phyloP scores from a whole-genome alignment of 305 asterid species.

The Solanum chacoense region DNA sequence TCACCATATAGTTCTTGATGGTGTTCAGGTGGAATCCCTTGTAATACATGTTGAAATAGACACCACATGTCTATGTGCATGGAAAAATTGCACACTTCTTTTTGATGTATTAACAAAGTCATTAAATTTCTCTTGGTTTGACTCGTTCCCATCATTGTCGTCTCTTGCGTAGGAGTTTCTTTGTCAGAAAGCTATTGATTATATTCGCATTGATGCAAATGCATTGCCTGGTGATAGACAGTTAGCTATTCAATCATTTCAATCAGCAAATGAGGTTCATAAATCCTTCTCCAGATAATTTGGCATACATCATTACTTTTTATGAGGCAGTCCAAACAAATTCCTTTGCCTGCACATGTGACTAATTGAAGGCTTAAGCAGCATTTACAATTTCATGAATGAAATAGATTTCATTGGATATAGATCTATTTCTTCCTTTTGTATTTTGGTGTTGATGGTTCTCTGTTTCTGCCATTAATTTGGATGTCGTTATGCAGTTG shows the following conservation, averaged over 20 bases:
- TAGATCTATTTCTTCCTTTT: not conserved
- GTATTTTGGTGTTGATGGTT: not conserved
- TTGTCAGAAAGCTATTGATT: conserved; percentile 56
- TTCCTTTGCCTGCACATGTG: not conserved
- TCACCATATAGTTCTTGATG: conserved; percentile 89
- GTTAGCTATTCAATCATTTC: conserved; percentile 66
- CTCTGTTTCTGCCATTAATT: not conserved
- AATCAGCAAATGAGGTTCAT: conserved; percentile 59
- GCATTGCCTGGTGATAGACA: conserved; percentile 53
- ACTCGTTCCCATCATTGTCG: not conserved
- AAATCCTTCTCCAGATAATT: not conserved
- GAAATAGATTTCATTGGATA: not conserved
- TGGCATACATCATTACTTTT: not conserved
- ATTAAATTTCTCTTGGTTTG: not conserved
- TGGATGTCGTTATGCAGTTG: not conserved
- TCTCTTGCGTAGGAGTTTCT: conserved; percentile 49
- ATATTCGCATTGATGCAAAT: conserved; percentile 76
- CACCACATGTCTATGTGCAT: not conserved
- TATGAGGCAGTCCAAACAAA: not conserved
- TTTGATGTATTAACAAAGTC: not conserved
- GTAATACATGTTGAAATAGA: not conserved
- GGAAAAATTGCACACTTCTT: not conserved
- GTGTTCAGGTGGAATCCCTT: conserved; percentile 57
- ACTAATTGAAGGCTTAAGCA: not conserved
- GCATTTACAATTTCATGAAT: not conserved